Percentiles rank a stretch among this genome's conserved stretches.
Evolutionary conservation across 352 stramenopile species (phyloP).

Genomic region (Phytopythium helicoides): DNA sequence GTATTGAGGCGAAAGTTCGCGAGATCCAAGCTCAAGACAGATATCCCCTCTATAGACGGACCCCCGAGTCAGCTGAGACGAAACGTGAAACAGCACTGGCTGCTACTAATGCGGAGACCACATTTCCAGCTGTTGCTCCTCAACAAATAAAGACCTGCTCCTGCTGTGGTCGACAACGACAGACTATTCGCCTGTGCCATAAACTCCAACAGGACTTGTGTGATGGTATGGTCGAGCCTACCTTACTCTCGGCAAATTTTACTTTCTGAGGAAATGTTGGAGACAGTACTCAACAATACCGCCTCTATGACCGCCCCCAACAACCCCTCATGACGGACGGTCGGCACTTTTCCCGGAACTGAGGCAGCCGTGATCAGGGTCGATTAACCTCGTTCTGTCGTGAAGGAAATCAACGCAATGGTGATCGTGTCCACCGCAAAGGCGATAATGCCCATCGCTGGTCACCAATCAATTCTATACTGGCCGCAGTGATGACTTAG

Average conservation of each 20-base stretch:
- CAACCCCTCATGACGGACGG: neutral
- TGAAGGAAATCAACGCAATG: too few relatives aligned
- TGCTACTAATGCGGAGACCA: neutral
- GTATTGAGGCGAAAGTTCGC: constrained; percentile 7
- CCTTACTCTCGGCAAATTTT: neutral
- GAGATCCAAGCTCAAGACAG: constrained; percentile 9
- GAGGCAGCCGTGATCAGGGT: neutral
- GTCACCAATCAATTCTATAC: too few relatives aligned
- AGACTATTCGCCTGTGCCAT: neutral
- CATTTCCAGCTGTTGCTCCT: neutral
- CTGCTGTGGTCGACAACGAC: neutral
- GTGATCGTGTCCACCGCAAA: too few relatives aligned
- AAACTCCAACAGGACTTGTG: neutral
- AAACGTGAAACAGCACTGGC: neutral
- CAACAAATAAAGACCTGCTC: neutral
- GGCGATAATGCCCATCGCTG: too few relatives aligned
- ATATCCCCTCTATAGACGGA: neutral
- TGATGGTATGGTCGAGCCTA: neutral
- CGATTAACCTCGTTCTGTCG: neutral
- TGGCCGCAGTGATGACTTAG: too few relatives aligned
- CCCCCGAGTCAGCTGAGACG: neutral
- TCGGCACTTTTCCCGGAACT: neutral
- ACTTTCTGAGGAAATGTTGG: neutral
- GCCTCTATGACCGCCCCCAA: neutral
- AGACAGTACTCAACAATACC: neutral